A percentile compares a stretch with the other conserved stretches of the same genome.
Evolutionary conservation across 352 stramenopile species (phyloP).

Genomic region (Phytopythium kandeliae): DNA sequence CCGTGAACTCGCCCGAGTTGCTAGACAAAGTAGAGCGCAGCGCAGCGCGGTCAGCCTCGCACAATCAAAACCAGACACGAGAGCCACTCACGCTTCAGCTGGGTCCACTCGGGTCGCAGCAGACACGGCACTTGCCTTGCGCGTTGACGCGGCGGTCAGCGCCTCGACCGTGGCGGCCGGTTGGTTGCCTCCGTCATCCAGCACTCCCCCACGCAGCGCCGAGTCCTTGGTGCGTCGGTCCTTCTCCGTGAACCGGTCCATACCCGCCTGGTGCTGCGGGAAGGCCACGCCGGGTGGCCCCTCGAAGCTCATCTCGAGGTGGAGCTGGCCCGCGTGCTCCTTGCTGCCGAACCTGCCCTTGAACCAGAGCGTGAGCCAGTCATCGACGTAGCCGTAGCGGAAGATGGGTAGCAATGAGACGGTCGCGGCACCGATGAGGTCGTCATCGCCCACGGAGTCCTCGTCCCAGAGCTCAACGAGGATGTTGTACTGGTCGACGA

Average conservation of each 20-base stretch:
- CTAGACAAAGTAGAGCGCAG: conserved; percentile 2
- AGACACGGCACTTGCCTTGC: conserved; percentile 18
- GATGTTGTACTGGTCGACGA: conserved; percentile 93
- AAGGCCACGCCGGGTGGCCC: conserved; percentile 77
- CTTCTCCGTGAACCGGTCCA: conserved; percentile 70
- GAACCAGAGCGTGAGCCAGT: conserved; percentile 86
- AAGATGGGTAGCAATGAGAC: conserved; percentile 90
- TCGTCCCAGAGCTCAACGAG: conserved; percentile 90
- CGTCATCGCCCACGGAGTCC: conserved; percentile 86
- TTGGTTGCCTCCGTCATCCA: conserved; percentile 11
- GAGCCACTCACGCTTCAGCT: conserved; percentile 20
- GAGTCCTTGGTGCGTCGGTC: conserved; percentile 71
- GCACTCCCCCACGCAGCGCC: conserved; percentile 6
- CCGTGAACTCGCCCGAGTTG: conserved; percentile 79
- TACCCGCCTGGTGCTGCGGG: conserved; percentile 85
- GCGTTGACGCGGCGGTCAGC: conserved; percentile 10
- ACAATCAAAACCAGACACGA: conserved; percentile 15
- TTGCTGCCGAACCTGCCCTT: conserved; percentile 87
- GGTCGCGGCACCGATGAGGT: conserved; percentile 80
- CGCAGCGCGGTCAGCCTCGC: no score
- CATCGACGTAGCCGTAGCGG: conserved; percentile 81
- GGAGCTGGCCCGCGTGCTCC: conserved; percentile 80
- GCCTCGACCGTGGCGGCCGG: conserved; percentile 15
- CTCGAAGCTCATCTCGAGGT: conserved; percentile 86
- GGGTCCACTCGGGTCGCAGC: conserved; percentile 11